phyloP scores from a whole-genome alignment of 306 rosid species.

The Clitoria ternatea region DNA sequence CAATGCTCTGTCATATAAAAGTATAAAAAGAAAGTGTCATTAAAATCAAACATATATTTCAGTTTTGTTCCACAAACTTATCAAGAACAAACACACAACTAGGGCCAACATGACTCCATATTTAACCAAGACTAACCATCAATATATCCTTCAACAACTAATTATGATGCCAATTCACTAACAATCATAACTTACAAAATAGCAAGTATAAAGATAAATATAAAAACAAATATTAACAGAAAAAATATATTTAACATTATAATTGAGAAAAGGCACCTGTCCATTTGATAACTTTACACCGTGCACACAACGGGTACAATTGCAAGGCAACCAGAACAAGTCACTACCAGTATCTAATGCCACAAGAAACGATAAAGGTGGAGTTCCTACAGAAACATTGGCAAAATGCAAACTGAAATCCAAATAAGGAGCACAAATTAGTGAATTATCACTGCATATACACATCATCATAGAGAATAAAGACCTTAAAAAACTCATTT shows the following conservation, averaged over 20 bases:
- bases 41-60: constrained; percentile 12
- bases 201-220: neutral
- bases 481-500: neutral
- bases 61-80: neutral
- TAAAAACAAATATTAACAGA: neutral
- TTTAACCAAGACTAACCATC: neutral
- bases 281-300: constrained; percentile 21
- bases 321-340: constrained; percentile 92
- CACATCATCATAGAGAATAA: neutral
- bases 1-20: constrained; percentile 34
- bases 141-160: constrained; percentile 1
- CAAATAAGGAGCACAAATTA: neutral
- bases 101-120: neutral
- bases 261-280: constrained; percentile 29
- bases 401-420: constrained; percentile 87
- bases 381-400: constrained; percentile 85
- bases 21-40: constrained; percentile 22
- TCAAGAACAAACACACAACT: neutral
- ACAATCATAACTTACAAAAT: neutral
- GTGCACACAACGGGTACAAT: constrained; percentile 56
- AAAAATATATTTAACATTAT: neutral
- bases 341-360: constrained; percentile 98
- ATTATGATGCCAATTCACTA: neutral
- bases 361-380: constrained; percentile 62
- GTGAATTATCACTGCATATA: neutral